These are phyloP conservation scores for Skeletonema costatum DNA, from an alignment of 108 stramenopile species.

Conservation along the genomic window DNA sequence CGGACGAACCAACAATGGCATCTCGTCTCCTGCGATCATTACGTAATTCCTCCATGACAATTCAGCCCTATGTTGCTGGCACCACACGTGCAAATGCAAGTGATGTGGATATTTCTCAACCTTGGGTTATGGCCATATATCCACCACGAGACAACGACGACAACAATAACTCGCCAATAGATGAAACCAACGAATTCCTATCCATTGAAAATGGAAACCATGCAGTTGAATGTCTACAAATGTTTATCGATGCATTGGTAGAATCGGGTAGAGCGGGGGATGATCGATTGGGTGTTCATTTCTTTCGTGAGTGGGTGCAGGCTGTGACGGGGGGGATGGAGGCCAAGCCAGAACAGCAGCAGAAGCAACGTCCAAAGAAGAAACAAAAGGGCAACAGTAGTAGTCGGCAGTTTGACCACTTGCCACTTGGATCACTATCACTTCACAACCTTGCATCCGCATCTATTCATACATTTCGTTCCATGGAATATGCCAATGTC, in stretches of 20 bases:
- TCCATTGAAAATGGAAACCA: constrained; percentile 66
- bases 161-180: background rate
- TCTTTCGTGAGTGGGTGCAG: constrained; percentile 70
- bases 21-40: constrained; percentile 18
- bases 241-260: constrained; percentile 73
- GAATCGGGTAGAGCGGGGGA: constrained; percentile 84
- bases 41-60: constrained; percentile 40
- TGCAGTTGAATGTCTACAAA: constrained; percentile 70
- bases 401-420: background rate
- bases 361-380: constrained; percentile 6
- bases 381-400: background rate
- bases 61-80: constrained; percentile 30
- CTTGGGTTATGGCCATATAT: constrained; percentile 53
- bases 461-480: constrained; percentile 57
- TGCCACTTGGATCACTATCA: constrained; percentile 56
- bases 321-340: constrained; percentile 28
- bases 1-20: constrained; percentile 13
- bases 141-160: background rate
- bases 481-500: constrained; percentile 60
- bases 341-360: background rate
- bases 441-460: constrained; percentile 65
- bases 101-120: constrained; percentile 81
- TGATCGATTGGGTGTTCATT: constrained; percentile 61
- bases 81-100: constrained; percentile 71
- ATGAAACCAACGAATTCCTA: constrained; percentile 16